A percentile compares a stretch with the other conserved stretches of the same genome.
Evolutionary conservation across 352 stramenopile genomes (phyloP).

Genomic region (Aphanomyces cochlioides): DNA sequence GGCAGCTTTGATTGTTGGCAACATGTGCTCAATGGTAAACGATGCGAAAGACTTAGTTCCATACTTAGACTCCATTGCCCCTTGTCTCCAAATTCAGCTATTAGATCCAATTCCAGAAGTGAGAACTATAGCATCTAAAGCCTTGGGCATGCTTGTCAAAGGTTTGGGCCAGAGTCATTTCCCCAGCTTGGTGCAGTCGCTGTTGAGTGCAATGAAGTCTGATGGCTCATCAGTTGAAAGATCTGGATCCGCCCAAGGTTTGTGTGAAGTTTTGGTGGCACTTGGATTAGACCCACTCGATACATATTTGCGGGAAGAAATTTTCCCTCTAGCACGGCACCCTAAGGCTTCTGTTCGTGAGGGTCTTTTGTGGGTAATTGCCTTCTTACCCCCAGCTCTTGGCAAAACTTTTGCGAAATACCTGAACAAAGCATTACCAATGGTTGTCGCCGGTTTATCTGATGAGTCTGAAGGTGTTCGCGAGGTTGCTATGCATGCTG

Average conservation of each 20-base stretch:
- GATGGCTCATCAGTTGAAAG: conserved; percentile 95
- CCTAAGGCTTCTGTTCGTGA: conserved; percentile 94
- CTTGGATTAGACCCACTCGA: conserved; percentile 78
- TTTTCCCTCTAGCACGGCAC: conserved; percentile 93
- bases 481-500: conserved; percentile 96
- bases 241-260: conserved; percentile 96
- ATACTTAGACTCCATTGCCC: conserved; percentile 97
- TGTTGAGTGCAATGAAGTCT: conserved; percentile 94
- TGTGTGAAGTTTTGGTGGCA: conserved; percentile 94
- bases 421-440: conserved; percentile 92
- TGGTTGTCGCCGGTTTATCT: conserved; percentile 96
- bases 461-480: conserved; percentile 98
- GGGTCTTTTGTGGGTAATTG: conserved; percentile 98
- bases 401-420: conserved; percentile 92
- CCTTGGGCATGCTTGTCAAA: conserved; percentile 92
- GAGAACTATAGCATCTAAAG: conserved; percentile 92
- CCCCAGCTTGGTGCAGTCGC: conserved; percentile 94
- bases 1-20: conserved; percentile 97
- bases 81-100: conserved; percentile 92
- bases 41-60: conserved; percentile 96
- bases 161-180: conserved; percentile 95
- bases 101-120: conserved; percentile 95
- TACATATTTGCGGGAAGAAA: conserved; percentile 83
- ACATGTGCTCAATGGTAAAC: conserved; percentile 99
- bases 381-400: conserved; percentile 96